phyloP scores from a whole-genome alignment of 2,329 filamentous ascomycete genomes.

The Bipolaris oryzae region DNA sequence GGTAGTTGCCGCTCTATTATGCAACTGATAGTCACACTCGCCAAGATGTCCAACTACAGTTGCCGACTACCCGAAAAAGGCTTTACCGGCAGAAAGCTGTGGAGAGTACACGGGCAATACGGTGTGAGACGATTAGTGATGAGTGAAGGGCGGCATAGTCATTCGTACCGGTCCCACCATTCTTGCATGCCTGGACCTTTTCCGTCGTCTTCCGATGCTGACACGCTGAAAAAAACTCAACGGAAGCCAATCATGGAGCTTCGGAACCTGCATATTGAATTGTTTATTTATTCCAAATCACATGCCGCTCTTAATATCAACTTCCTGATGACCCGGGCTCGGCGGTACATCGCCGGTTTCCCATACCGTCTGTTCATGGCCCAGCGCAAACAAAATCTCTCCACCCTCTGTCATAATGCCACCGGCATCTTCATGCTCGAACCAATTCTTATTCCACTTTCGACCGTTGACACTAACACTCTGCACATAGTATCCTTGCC shows the following conservation, averaged over 20 bases:
- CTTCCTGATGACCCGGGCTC: slow-evolving; percentile 40
- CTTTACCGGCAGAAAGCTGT: too few species aligned
- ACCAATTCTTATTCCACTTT: slow-evolving; percentile 61
- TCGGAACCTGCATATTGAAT: too few species aligned
- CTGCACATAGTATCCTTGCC: slow-evolving; percentile 59
- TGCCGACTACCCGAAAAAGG: too few species aligned
- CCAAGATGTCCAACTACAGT: too few species aligned
- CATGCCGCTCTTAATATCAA: slow-evolving; percentile 25
- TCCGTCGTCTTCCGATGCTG: neutral
- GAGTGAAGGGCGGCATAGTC: neutral
- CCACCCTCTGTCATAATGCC: slow-evolving; percentile 44
- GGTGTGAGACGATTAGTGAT: neutral
- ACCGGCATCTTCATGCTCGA: slow-evolving; percentile 57
- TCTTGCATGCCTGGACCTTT: neutral
- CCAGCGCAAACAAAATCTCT: slow-evolving; percentile 43
- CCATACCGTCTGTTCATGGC: slow-evolving; percentile 35
- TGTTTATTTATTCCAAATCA: neutral
- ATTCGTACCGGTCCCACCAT: neutral
- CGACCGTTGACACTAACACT: slow-evolving; percentile 60
- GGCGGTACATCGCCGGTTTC: slow-evolving; percentile 44
- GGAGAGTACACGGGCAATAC: neutral
- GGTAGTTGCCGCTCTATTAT: too few species aligned
- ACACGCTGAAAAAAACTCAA: neutral
- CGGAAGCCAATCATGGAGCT: neutral
- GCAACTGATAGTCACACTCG: too few species aligned